phyloP scores from a whole-genome alignment of 2,329 filamentous ascomycete genomes.

The Penicillium sp. region DNA sequence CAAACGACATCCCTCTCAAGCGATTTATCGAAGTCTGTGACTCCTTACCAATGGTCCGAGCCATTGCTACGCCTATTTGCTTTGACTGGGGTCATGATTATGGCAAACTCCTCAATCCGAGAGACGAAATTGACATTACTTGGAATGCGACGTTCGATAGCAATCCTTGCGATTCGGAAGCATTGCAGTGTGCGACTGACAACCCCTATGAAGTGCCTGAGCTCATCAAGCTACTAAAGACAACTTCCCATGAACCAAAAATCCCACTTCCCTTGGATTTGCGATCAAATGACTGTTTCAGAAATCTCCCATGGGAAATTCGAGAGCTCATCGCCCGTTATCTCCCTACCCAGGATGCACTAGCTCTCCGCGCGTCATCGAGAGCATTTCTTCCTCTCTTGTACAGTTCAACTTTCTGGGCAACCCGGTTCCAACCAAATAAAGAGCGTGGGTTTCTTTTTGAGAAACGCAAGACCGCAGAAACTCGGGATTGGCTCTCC shows the following conservation, averaged over 20 bases:
- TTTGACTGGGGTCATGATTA: background rate
- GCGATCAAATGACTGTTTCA: conserved; percentile 4
- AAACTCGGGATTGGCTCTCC: conserved; percentile 6
- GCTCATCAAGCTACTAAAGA: background rate
- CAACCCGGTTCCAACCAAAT: conserved; percentile 2
- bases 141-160: background rate
- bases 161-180: background rate
- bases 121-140: background rate
- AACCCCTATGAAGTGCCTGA: background rate
- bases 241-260: background rate
- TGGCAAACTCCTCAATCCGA: background rate
- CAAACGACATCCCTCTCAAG: background rate
- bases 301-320: conserved; percentile 11
- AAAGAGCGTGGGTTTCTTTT: conserved; percentile 13
- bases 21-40: background rate
- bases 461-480: conserved; percentile 2
- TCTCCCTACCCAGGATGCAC: conserved; percentile 4
- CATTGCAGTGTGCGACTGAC: background rate
- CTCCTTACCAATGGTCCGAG: background rate
- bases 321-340: conserved; percentile 8
- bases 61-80: too few relatives aligned
- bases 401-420: conserved; percentile 12
- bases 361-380: conserved; percentile 4
- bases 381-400: conserved; percentile 10
- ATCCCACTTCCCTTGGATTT: background rate